Conservation (phyloP, 2,329 filamentous ascomycete species). For the Hypoxylon sp. region DNA sequence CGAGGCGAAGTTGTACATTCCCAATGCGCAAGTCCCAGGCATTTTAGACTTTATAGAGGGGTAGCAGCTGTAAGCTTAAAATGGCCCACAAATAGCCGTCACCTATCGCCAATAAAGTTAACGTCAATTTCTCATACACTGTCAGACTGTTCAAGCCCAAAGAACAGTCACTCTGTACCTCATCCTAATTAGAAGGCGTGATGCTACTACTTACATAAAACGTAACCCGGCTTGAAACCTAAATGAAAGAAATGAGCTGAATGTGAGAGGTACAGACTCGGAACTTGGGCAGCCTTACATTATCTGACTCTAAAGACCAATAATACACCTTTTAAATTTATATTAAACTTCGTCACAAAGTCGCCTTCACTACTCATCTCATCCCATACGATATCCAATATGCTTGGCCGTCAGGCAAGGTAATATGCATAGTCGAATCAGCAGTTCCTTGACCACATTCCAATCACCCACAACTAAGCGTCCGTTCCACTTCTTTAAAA, state of each 20-base stretch:
- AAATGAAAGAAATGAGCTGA: too few relatives aligned
- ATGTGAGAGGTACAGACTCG: too few relatives aligned
- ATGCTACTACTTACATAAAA: too few relatives aligned
- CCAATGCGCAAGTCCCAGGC: not conserved
- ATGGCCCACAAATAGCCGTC: constrained; percentile 33
- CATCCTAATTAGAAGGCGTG: too few relatives aligned
- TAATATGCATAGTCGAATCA: constrained; percentile 20
- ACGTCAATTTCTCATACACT: constrained; percentile 2
- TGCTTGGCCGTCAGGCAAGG: constrained; percentile 22
- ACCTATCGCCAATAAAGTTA: constrained; percentile 18
- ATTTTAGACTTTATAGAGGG: constrained; percentile 29
- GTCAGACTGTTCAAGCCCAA: not conserved
- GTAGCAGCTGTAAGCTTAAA: constrained; percentile 26
- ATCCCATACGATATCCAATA: constrained; percentile 14
- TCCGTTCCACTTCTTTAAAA: constrained; percentile 6
- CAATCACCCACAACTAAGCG: constrained; percentile 23
- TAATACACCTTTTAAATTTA: not conserved
- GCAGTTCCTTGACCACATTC: constrained; percentile 18
- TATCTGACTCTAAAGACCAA: not conserved
- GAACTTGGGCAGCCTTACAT: too few relatives aligned
- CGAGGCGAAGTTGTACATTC: constrained; percentile 25
- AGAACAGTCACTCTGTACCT: too few relatives aligned
- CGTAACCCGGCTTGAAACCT: too few relatives aligned
- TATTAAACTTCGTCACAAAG: not conserved
- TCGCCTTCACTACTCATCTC: not conserved